Evolutionary conservation across 2,329 filamentous ascomycete genomes (phyloP), one percentile per base, ranked within the genome.

Genomic region (Diaporthe helianthi): DNA sequence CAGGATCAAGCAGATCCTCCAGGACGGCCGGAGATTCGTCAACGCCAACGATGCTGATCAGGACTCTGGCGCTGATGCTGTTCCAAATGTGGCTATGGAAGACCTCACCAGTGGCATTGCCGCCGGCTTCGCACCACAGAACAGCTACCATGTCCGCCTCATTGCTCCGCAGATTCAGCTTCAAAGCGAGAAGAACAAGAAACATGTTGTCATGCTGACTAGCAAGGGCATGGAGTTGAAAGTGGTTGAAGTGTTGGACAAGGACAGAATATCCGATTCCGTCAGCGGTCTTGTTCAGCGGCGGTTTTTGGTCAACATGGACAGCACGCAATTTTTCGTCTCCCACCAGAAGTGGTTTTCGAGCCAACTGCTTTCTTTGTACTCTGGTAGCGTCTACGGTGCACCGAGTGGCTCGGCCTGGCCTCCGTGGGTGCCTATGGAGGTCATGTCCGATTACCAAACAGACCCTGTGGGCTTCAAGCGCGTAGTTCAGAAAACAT

Each of bases 151-250:
- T 76, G 88, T 99, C 72, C 92, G 94, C 46, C 87, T 99, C 49
- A 98, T 99, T 75, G 96, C 95, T 7, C 96, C 96, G 17, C 96
- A 99, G 78, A 98, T 99, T 70, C 96, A 99, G 78, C 86, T 99
- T 53, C 95, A 99, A 78, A 98, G 96, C 78, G 96, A 99, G 77
- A 98, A 98, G 85, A 98, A 99, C 79, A 92, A 91, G 71, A 97
- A 97, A 79, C 92, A 97, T 69, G 96, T 97, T n/a, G 92, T 98
- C 6, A 85, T 99, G n/a, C 90, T 98, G 55, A 96, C 95, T 3
- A 94, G 94, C 33, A 98, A 98, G 80, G 93, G 94, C 65, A 99
- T 99, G 94, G 94, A 98, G 79, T 88, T 98, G 68, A 98, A 98
- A 82, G 92, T 99, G 13, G 89, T 99, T 24, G 95, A 98, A 73